These are phyloP conservation scores for Agrocybe pediades DNA, from an alignment of 768 basidiomycete species.

Conservation along the genomic window DNA sequence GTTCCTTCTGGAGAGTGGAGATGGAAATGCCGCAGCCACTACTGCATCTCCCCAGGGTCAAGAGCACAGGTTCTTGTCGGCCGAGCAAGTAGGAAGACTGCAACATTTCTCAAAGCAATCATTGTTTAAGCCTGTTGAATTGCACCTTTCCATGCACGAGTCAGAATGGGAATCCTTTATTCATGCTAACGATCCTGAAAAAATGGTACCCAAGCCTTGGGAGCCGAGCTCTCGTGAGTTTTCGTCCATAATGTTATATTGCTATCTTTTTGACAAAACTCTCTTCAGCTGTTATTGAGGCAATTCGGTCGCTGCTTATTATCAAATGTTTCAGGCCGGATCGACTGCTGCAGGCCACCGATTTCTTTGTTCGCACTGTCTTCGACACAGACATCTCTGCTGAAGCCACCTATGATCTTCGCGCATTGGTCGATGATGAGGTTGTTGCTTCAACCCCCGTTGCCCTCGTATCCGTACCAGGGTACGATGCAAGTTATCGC, in stretches of 20 bases:
- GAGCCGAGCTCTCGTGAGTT: constrained; percentile 73
- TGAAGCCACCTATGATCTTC: constrained; percentile 76
- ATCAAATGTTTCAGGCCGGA: constrained; percentile 94
- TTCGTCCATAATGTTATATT: constrained; percentile 14
- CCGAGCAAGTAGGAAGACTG: constrained; percentile 72
- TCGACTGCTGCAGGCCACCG: constrained; percentile 82
- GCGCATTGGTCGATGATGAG: constrained; percentile 76
- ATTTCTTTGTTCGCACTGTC: constrained; percentile 69
- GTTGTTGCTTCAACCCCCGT: constrained; percentile 81
- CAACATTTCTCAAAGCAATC: constrained; percentile 70
- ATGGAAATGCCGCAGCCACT: constrained; percentile 49
- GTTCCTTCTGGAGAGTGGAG: constrained; percentile 89
- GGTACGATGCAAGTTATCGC: constrained; percentile 97
- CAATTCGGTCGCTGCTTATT: constrained; percentile 74
- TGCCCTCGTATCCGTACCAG: constrained; percentile 89
- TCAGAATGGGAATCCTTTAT: constrained; percentile 76
- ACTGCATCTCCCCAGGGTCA: constrained; percentile 34
- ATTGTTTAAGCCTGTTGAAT: constrained; percentile 77
- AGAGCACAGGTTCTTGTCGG: constrained; percentile 51
- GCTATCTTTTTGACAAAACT: not conserved
- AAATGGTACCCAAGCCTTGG: constrained; percentile 76
- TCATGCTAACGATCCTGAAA: constrained; percentile 66
- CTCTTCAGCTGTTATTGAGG: constrained; percentile 64
- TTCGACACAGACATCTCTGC: constrained; percentile 82
- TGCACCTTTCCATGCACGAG: constrained; percentile 60